Conservation (phyloP, 2,329 filamentous ascomycete genomes). For the Pseudopithomyces maydicus region DNA sequence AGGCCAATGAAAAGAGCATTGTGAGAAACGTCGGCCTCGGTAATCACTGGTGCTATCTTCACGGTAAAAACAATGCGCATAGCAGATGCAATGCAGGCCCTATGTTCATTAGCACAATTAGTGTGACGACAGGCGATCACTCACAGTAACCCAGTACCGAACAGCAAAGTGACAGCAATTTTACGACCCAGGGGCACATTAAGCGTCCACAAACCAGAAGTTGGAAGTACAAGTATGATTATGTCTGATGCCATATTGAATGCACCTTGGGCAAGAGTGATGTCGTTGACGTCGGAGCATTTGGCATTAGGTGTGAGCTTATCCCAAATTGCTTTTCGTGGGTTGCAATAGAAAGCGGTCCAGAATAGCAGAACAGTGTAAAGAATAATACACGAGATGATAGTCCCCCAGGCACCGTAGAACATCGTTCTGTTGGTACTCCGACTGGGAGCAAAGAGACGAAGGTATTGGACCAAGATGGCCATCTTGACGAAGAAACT, state of each 20-base stretch:
- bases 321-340: conserved; percentile 31
- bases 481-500: conserved; percentile 35
- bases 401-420: conserved; percentile 28
- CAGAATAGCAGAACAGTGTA: conserved; percentile 32
- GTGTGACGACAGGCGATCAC: conserved; percentile 5
- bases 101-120: conserved; percentile 10
- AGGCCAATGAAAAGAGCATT: conserved; percentile 34
- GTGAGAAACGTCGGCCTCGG: conserved; percentile 31
- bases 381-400: conserved; percentile 24
- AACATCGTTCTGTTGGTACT: conserved; percentile 27
- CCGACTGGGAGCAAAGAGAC: conserved; percentile 30
- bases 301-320: conserved; percentile 25
- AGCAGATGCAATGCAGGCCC: conserved; percentile 30
- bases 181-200: conserved; percentile 29
- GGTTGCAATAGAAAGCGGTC: conserved; percentile 33
- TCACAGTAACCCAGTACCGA: conserved; percentile 33
- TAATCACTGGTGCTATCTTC: conserved; percentile 23
- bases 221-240: conserved; percentile 30
- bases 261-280: conserved; percentile 25
- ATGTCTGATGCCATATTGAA: conserved; percentile 36
- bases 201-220: conserved; percentile 26
- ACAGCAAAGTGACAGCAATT: conserved; percentile 28
- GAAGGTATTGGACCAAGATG: conserved; percentile 33
- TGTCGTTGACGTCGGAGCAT: conserved; percentile 29
- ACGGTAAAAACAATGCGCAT: conserved; percentile 35